phyloP scores from a whole-genome alignment of 2,329 filamentous ascomycete genomes.

The Fusarium coffeatum region DNA sequence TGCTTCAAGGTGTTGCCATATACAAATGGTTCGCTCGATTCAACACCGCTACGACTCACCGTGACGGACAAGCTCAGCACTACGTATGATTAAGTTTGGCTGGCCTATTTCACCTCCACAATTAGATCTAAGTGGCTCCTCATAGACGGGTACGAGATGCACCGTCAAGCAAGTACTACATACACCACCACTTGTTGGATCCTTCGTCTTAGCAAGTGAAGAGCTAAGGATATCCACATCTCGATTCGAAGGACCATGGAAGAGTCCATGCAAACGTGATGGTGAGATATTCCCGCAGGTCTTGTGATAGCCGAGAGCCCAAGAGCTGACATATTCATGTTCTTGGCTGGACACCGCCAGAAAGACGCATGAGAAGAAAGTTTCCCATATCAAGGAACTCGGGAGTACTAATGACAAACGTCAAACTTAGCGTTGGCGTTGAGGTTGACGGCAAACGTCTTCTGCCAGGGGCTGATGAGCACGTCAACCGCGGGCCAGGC shows the following conservation, averaged over 20 bases:
- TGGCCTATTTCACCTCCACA: slow-evolving; percentile 28
- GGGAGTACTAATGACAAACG: not conserved
- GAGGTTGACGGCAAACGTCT: slow-evolving; percentile 30
- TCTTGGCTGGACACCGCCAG: slow-evolving; percentile 17
- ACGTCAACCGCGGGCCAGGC: slow-evolving; percentile 15
- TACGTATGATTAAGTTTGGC: slow-evolving; percentile 26
- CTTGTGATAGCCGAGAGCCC: slow-evolving; percentile 10
- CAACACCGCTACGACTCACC: slow-evolving; percentile 21
- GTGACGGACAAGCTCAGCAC: slow-evolving; percentile 17
- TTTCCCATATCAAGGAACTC: slow-evolving; percentile 10
- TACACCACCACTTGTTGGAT: slow-evolving; percentile 16
- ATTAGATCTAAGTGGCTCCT: slow-evolving; percentile 6
- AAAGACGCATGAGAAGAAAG: not conserved
- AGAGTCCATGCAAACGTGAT: slow-evolving; percentile 10
- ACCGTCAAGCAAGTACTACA: slow-evolving; percentile 20
- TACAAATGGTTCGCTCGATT: slow-evolving; percentile 38
- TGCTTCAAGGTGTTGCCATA: slow-evolving; percentile 16
- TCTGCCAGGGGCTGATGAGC: slow-evolving; percentile 30
- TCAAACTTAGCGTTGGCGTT: slow-evolving; percentile 27
- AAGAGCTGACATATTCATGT: slow-evolving; percentile 21
- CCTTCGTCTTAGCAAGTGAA: slow-evolving; percentile 3
- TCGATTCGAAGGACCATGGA: slow-evolving; percentile 22
- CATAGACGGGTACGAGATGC: slow-evolving; percentile 1
- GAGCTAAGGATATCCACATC: slow-evolving; percentile 25
- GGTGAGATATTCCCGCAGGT: not conserved